Conservation (phyloP, 2,329 filamentous ascomycete genomes). For the Sporothrix inflata region DNA sequence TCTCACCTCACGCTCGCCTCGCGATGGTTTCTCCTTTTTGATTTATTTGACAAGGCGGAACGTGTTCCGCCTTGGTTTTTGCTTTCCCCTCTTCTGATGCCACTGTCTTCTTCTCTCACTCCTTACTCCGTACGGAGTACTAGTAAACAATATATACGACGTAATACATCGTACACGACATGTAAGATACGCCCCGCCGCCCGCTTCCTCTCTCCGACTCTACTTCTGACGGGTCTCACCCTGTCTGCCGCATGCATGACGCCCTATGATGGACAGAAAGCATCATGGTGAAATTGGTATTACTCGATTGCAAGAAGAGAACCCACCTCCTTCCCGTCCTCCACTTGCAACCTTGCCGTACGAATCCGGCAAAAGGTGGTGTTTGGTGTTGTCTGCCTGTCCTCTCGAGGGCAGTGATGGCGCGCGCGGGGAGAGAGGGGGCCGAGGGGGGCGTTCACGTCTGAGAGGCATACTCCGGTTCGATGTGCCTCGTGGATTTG, state of each 20-base stretch:
- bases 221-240: background rate
- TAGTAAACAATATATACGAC: background rate
- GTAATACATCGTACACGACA: no score
- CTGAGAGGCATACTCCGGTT: conserved; percentile 3
- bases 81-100: background rate
- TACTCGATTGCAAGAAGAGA: background rate
- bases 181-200: background rate
- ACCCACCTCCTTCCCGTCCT: background rate
- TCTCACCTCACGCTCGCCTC: background rate
- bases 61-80: background rate
- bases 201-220: background rate
- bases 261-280: background rate
- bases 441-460: background rate
- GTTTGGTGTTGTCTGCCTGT: background rate
- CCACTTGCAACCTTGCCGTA: background rate
- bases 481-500: no score
- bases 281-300: background rate
- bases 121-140: background rate
- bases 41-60: background rate
- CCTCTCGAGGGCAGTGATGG: background rate
- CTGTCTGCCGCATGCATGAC: background rate
- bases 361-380: background rate
- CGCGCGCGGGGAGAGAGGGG: no score
- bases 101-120: background rate
- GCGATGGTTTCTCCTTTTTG: background rate